Evolutionary conservation across 306 rosid species (phyloP), one percentile per base, ranked within the genome.

Genomic region (Prunus padus): DNA sequence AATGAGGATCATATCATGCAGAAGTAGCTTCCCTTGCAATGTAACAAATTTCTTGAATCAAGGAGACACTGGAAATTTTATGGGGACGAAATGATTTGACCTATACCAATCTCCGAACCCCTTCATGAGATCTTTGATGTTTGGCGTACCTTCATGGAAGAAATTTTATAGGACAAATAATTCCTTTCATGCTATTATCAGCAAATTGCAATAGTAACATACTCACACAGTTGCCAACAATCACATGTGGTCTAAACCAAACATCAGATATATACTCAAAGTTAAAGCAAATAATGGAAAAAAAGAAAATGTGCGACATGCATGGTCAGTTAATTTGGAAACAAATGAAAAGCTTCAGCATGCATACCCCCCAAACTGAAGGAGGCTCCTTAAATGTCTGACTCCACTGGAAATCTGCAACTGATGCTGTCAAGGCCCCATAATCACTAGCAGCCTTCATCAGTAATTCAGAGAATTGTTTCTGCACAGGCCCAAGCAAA

Each of bases 361-460:
- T 75, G 65, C 91, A 73, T 90, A 94, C 98, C 91, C 97, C 97
- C 98, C 97, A 92, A 45, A 90, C 98, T 69, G 97, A 84, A 84
- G 97, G 97, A 69, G 97, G 89, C 74, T 92, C 99, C 87, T 90
- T 95, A 55, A 95, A 95, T 77, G 92, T 95, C 85, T 89, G 99
- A 82, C 97, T 95, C 99, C 99, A 95, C 82, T 92, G 97, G 77
- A 95, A 92, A 87, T 95, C 97, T 62, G 91, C 87, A 82, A 92
- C 97, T 62, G 99, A 95, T 74, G 93, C 86, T 47, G 99, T 95
- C 89, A 95, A 85, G 76, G 91, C 97, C 69, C 97, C 97, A 77
- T 95, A 95, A 81, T 90, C 97, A 87, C 99, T 88, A 61, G 98
- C 97, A 67, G 99, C 99, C 82, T 92, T 95, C 99, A 89, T 95